Percentiles rank a stretch among this genome's conserved stretches.
phyloP scores from a whole-genome alignment of 163 green algal species.

The Prototheca stagnorum region DNA sequence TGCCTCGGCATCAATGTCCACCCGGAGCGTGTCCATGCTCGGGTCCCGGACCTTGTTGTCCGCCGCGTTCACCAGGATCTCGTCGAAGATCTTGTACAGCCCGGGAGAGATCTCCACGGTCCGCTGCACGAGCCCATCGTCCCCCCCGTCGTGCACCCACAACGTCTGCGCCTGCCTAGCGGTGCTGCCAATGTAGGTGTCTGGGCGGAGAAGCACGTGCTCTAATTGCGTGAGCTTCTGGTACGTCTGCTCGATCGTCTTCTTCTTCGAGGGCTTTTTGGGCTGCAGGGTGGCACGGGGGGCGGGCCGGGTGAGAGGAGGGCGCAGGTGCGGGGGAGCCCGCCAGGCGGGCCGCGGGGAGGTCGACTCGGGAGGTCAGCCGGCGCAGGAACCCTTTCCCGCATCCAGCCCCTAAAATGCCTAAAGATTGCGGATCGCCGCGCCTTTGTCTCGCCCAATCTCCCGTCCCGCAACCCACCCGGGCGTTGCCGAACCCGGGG shows the following conservation, averaged over 20 bases:
- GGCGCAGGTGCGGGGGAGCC: too few relatives aligned
- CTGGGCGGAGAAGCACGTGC: conserved; percentile 93
- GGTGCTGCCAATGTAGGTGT: conserved; percentile 91
- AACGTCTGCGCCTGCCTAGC: conserved; percentile 39
- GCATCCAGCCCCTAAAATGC: too few relatives aligned
- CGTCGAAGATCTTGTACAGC: conserved; percentile 99
- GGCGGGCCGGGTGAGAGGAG: too few relatives aligned
- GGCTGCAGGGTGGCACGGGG: too few relatives aligned
- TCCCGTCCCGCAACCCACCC: too few relatives aligned
- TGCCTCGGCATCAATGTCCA: conserved; percentile 69
- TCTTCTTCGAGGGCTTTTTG: background rate
- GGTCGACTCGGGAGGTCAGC: too few relatives aligned
- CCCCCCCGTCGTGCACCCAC: conserved; percentile 87
- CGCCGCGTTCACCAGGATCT: conserved; percentile 98
- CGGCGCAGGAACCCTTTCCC: too few relatives aligned
- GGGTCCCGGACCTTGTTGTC: conserved; percentile 85
- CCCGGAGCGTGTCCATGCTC: conserved; percentile 78
- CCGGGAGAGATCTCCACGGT: conserved; percentile 67
- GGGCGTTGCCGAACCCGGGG: too few relatives aligned
- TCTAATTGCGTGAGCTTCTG: conserved; percentile 96
- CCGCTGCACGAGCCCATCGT: conserved; percentile 47
- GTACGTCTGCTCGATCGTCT: conserved; percentile 85
- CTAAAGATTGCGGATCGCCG: too few relatives aligned
- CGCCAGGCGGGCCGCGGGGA: too few relatives aligned
- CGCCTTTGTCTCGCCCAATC: too few relatives aligned